Base-by-base conservation (phyloP, 176 grass and related monocot species). In the maize (Zea mays) region DNA sequence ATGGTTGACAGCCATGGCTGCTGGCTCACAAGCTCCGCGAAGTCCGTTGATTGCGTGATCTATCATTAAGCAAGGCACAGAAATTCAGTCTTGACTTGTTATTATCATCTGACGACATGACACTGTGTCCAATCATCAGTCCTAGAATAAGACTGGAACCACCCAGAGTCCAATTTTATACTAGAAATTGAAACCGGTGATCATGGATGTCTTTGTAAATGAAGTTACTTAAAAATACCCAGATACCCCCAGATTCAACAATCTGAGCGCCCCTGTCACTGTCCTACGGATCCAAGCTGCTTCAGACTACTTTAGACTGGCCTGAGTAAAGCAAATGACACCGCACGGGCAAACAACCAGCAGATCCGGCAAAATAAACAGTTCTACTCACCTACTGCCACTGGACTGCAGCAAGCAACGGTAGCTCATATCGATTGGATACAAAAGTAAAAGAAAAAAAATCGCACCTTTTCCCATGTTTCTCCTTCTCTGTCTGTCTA, bases 1-100 rank as follows among this genome's bases (percentile, higher is more conserved):
- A 65, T 99, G 17, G 85, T 92, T 21, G 78, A 87, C 2, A 99
- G 43, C 96, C 92, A 99, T 85, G 96, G 90, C 40, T 99, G 74
- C 20, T 86, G 46, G 71, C 86, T 80, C 48, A 90, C 45, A 77
- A 99, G 73, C 67, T 99, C 85, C 0, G 66, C 13, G 9, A 95
- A 92, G 65, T 95, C 90, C 8, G 92, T 99, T 5, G 85, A 89
- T 71, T 99, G 78, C 1, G 90, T 92, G 8, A 99, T 81, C 96
- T 99, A 64, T 44, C 46, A 70, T 33, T 19, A 46, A 75, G 48
- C 14, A 54, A 55, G 3, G 11, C 12, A 16, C 3, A 10, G 13
- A 21, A 49, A 41, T 41, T 41, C 40, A 72, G 73, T 71, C 33
- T 6, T 41, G 12, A 66, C 48, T 33, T 51, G 60, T 60, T 39